Percentiles rank a stretch among this genome's conserved stretches.
These are phyloP conservation scores for Ogataea allantospora DNA, from an alignment of 805 yeast species.

Conservation along the genomic window DNA sequence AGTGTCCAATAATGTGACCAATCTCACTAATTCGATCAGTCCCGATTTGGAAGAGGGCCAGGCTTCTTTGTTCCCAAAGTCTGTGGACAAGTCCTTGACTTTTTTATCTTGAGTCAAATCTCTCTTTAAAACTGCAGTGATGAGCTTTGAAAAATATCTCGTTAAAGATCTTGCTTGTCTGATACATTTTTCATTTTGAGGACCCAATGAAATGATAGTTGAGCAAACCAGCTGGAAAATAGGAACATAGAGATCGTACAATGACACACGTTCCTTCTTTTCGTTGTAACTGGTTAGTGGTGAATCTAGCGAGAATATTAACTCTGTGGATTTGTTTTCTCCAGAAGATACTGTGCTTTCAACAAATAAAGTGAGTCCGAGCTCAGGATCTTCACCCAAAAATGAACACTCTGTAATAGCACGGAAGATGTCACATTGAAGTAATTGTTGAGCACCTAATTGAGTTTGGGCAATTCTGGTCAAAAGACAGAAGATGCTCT, in stretches of 20 bases:
- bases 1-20: slow-evolving; percentile 31
- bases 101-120: slow-evolving; percentile 25
- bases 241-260: slow-evolving; percentile 69
- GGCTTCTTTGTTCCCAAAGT: not conserved
- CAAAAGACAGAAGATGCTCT: slow-evolving; percentile 65
- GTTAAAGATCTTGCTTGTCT: slow-evolving; percentile 52
- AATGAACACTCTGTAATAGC: slow-evolving; percentile 56
- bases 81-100: not conserved
- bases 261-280: slow-evolving; percentile 39
- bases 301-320: slow-evolving; percentile 52
- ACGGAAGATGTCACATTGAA: slow-evolving; percentile 72
- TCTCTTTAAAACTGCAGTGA: slow-evolving; percentile 47
- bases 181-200: slow-evolving; percentile 62
- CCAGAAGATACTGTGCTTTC: slow-evolving; percentile 15
- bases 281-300: slow-evolving; percentile 39
- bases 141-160: slow-evolving; percentile 49
- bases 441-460: slow-evolving; percentile 70
- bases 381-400: slow-evolving; percentile 70
- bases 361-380: slow-evolving; percentile 50
- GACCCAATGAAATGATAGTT: slow-evolving; percentile 70
- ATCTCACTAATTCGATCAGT: slow-evolving; percentile 24
- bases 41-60: slow-evolving; percentile 9
- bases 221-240: slow-evolving; percentile 71
- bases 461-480: slow-evolving; percentile 74
- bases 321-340: slow-evolving; percentile 33